These are phyloP conservation scores for Diaporthe helianthi DNA, from an alignment of 2,329 filamentous ascomycete genomes.

Conservation along the genomic window DNA sequence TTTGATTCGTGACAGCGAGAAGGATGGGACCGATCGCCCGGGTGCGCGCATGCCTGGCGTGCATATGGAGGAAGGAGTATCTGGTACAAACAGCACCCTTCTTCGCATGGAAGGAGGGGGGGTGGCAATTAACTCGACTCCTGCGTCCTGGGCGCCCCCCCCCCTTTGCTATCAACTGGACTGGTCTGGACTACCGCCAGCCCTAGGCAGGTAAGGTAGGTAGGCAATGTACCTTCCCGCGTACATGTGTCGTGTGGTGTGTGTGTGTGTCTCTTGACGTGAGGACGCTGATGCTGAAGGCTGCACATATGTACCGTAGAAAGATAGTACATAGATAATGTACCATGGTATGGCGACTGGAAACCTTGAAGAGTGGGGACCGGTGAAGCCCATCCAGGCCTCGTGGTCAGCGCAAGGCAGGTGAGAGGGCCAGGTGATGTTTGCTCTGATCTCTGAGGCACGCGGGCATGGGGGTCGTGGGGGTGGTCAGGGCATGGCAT, in stretches of 20 bases:
- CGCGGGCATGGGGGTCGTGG: slow-evolving; percentile 16
- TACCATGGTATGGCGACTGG: neutral
- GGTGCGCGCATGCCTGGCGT: neutral
- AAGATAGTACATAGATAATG: neutral
- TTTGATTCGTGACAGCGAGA: neutral
- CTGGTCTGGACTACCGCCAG: neutral
- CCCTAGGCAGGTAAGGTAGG: neutral
- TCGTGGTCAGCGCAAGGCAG: neutral
- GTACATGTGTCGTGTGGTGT: neutral
- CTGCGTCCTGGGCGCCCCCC: neutral
- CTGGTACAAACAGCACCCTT: neutral
- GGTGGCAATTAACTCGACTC: slow-evolving; percentile 12
- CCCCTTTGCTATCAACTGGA: neutral
- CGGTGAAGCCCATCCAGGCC: slow-evolving; percentile 5
- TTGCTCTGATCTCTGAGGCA: slow-evolving; percentile 15
- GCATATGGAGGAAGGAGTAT: neutral
- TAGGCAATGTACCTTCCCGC: neutral
- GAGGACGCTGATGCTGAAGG: neutral
- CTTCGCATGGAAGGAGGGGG: neutral
- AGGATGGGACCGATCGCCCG: slow-evolving; percentile 11
- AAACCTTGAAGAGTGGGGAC: slow-evolving; percentile 30
- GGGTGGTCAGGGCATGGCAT: neutral
- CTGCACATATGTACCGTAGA: neutral
- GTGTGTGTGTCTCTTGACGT: too few relatives aligned
- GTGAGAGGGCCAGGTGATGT: slow-evolving; percentile 7